Evolutionary conservation across 2,329 filamentous ascomycete genomes (phyloP), one percentile per base, ranked within the genome.

Genomic region (Neophaeococcomyces mojaviensis): DNA sequence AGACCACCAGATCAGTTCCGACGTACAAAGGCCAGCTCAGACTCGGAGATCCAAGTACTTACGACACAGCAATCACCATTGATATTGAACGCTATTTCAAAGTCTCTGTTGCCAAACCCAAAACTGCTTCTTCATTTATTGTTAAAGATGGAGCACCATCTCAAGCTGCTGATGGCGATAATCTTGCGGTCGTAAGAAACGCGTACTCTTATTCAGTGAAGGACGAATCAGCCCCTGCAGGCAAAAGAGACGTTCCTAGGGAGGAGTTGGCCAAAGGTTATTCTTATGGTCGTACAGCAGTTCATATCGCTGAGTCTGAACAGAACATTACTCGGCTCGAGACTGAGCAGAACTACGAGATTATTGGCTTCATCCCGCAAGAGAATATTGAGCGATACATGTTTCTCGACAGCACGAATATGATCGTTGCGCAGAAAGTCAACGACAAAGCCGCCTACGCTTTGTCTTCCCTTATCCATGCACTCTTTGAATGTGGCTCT

Each of bases 251-350:
- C 44, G 81, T 98, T 20, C 79, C 85, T 22, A 80, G 81, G 48
- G 88, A 94, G 12, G 79, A 87, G 13, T 73, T 98, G 31, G 87
- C 87, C n/a, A 94, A 88, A 62, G 92, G 92, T 0, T 98, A 90
- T 59, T 82, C 88, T 59, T 98, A 98, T 61, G 92, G 92, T 37
- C 78, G 88, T 47, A 96, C 90, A 0, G 88, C 86, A 2, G 90
- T 98, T 1, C 82, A 85, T 55, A 95, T 98, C 55, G 86, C 80
- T 54, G 82, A 89, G 56, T 84, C 84, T 0, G 90, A 98, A 58
- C 77, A 84, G 62, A 88, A 89, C 55, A 81, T 96, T 47, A 94
- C 88, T n/a, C 88, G 85, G 53, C 74, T 96, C 28, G 83, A 94
- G 58, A 92, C 88, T 0, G 65, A 69, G 8, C 82, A 84, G 48